Percentiles rank a stretch among this genome's conserved stretches.
Conservation (phyloP, 306 rosid species). For the Urtica urens region DNA sequence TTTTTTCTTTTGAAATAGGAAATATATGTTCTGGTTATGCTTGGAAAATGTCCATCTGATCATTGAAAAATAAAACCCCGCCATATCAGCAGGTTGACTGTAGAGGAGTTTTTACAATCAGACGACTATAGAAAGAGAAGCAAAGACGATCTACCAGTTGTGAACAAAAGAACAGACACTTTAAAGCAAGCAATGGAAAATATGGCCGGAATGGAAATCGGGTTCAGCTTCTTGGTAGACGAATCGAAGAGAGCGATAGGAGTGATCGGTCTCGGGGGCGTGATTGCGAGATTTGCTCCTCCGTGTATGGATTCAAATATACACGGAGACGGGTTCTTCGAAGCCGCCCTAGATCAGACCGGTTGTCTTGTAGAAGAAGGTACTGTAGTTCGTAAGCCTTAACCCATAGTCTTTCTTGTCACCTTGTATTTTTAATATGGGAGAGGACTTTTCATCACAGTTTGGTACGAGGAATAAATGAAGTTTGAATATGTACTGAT, state of each 20-base stretch:
- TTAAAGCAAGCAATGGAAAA: slow-evolving; percentile 45
- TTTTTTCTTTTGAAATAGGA: too few species aligned
- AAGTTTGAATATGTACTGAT: too few species aligned
- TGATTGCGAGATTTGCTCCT: slow-evolving; percentile 49
- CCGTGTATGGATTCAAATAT: slow-evolving; percentile 49
- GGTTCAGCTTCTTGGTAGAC: slow-evolving; percentile 39
- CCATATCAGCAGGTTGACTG: slow-evolving; percentile 29
- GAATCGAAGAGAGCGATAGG: slow-evolving; percentile 32
- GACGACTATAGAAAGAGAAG: slow-evolving; percentile 14
- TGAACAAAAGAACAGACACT: slow-evolving; percentile 38
- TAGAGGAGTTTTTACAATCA: slow-evolving; percentile 38
- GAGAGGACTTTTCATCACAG: too few species aligned
- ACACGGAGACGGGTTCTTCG: slow-evolving; percentile 54
- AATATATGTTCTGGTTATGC: too few species aligned
- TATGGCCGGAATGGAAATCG: slow-evolving; percentile 25
- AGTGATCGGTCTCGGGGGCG: slow-evolving; percentile 35
- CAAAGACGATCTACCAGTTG: slow-evolving; percentile 20
- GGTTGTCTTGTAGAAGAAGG: slow-evolving; percentile 44
- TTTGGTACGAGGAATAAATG: too few species aligned
- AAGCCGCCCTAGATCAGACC: slow-evolving; percentile 57
- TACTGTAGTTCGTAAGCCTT: slow-evolving; percentile 25
- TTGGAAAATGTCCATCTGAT: too few species aligned
- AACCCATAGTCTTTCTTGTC: too few species aligned
- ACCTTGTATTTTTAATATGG: too few species aligned
- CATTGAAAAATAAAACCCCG: too few species aligned